phyloP scores from a whole-genome alignment of 352 stramenopile species.

The Globisporangium splendens region DNA sequence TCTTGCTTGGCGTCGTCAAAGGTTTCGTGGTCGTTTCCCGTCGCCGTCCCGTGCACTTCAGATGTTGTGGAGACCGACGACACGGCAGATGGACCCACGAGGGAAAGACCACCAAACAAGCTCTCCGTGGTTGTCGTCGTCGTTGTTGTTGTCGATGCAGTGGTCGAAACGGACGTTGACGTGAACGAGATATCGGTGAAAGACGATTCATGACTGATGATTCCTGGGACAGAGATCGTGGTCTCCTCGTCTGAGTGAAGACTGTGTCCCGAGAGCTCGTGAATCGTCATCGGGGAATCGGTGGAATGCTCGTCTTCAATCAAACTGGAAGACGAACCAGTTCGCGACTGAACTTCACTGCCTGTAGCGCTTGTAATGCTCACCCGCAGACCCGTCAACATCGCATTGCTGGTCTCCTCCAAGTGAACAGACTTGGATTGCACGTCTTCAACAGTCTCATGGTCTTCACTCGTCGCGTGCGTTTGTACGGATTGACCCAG shows the following conservation, averaged over 20 bases:
- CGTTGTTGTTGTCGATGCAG: constrained; percentile 1
- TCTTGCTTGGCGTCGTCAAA: constrained; percentile 16
- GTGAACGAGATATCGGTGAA: constrained; percentile 20
- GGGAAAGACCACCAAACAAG: constrained; percentile 17
- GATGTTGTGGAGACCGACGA: not conserved
- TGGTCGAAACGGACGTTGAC: constrained; percentile 4
- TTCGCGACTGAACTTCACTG: constrained; percentile 12
- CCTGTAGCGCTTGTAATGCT: constrained; percentile 5
- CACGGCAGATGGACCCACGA: constrained; percentile 5
- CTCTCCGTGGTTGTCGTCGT: constrained; percentile 1
- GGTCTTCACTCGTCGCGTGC: not conserved
- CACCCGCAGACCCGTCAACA: constrained; percentile 13
- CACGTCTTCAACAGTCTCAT: not conserved
- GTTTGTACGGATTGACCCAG: not conserved
- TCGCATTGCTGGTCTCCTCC: constrained; percentile 3
- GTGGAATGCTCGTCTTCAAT: constrained; percentile 17
- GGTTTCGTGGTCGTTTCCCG: constrained; percentile 2
- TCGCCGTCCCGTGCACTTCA: not conserved
- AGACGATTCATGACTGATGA: constrained; percentile 13
- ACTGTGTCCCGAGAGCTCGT: constrained; percentile 41
- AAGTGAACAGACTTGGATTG: constrained; percentile 8
- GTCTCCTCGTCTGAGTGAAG: constrained; percentile 10
- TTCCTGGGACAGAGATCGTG: constrained; percentile 4
- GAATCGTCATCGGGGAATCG: constrained; percentile 44
- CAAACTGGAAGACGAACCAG: constrained; percentile 15